Conservation (phyloP, 148 eudicot species). For the Polygonum aviculare region DNA sequence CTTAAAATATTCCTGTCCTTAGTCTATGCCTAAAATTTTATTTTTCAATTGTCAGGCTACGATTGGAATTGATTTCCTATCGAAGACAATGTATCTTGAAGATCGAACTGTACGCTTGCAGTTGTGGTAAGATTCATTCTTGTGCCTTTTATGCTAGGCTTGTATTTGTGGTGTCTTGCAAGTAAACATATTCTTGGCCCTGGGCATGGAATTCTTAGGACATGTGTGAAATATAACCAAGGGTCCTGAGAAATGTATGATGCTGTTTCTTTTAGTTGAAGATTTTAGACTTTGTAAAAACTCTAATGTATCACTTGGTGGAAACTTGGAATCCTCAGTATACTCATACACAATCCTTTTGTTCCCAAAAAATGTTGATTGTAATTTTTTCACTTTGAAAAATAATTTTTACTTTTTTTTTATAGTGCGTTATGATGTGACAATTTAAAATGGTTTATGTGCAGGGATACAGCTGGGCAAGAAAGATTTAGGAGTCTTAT, state of each 20-base stretch:
- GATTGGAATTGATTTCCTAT: conserved; percentile 40
- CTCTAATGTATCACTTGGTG: background rate
- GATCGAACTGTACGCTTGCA: conserved; percentile 48
- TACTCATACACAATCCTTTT: background rate
- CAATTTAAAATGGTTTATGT: conserved; percentile 4
- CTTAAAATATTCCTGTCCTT: background rate
- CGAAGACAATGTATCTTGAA: conserved; percentile 49
- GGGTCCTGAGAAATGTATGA: background rate
- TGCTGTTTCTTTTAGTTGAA: background rate
- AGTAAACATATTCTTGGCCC: background rate
- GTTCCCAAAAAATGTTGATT: background rate
- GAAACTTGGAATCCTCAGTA: background rate
- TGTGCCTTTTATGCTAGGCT: background rate
- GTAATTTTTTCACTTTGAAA: background rate
- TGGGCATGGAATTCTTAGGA: background rate
- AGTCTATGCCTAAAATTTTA: background rate
- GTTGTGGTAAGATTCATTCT: conserved; percentile 28
- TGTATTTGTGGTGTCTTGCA: background rate
- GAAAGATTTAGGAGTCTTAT: conserved; percentile 58
- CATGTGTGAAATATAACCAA: background rate
- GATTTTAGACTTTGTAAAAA: background rate
- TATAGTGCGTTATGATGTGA: background rate
- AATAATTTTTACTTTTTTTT: background rate
- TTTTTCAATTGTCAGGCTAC: conserved; percentile 28
- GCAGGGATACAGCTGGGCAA: conserved; percentile 62